Evolutionary conservation across 1,284 basidiomycete genomes (phyloP).

Genomic region (Trametes pubescens): DNA sequence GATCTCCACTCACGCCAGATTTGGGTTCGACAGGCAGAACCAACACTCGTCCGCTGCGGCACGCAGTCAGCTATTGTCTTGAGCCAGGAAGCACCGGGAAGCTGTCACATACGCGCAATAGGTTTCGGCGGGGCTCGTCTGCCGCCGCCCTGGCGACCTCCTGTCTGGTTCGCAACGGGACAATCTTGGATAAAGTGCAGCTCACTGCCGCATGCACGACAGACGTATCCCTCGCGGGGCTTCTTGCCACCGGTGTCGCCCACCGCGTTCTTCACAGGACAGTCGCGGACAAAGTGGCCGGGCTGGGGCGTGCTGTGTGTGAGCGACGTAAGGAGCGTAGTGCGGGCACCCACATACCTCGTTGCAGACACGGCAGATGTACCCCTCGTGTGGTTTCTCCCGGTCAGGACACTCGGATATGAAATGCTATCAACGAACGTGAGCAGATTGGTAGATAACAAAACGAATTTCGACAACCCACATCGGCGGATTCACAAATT

Average conservation of each 20-base stretch:
- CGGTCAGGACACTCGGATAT: constrained; percentile 79
- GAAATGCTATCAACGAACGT: constrained; percentile 66
- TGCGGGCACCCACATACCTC: constrained; percentile 47
- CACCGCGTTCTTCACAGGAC: constrained; percentile 77
- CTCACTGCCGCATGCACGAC: constrained; percentile 87
- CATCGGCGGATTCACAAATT: constrained; percentile 79
- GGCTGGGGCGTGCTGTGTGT: constrained; percentile 49
- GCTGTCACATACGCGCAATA: constrained; percentile 69
- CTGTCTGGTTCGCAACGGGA: constrained; percentile 67
- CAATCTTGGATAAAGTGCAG: constrained; percentile 89
- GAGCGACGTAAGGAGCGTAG: constrained; percentile 1
- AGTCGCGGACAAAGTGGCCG: constrained; percentile 88
- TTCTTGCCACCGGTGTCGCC: constrained; percentile 83
- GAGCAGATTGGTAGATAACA: neutral
- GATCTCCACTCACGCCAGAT: constrained; percentile 67
- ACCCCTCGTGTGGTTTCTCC: constrained; percentile 80
- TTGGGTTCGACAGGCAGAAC: constrained; percentile 96
- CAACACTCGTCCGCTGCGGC: constrained; percentile 86
- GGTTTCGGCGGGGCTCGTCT: constrained; percentile 73
- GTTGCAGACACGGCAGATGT: constrained; percentile 87
- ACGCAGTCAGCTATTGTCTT: constrained; percentile 1
- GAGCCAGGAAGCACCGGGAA: neutral
- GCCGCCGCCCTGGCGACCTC: constrained; percentile 46
- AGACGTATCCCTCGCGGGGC: constrained; percentile 85
- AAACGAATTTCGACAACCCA: constrained; percentile 36